Evolutionary conservation across 495 filamentous ascomycete species (phyloP), one percentile per base, ranked within the genome.

Genomic region (Xylaria intraflava): DNA sequence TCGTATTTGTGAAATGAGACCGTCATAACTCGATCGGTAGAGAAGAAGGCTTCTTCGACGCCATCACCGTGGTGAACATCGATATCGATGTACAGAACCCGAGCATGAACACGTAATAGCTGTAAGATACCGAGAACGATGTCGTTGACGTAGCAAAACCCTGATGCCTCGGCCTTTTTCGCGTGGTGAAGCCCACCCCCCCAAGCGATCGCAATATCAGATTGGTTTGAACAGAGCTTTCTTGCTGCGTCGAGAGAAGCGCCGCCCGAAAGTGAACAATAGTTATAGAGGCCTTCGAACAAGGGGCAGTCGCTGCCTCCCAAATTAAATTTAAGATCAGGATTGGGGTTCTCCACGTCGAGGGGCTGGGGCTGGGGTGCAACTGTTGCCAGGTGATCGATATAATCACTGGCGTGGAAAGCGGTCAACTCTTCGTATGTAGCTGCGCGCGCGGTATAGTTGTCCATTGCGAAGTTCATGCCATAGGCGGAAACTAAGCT

Each of bases 71-170:
- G 92, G 72, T 98, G 92, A 10, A 98, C 92, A 67, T 98, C 92
- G 60, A 98, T 96, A 65, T 98, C 92, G 57, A 98, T 87, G 72
- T 98, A 98, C 55, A 98, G 86, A 23, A 98, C 90, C 59, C 92
- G 86, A 53, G 89, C 85, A 64, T 94, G 86, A 64, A 90, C 78
- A 17, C 88, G 86, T 16, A 98, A 77, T 6, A 98, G 78, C 65
- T 95, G 88, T 27, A 96, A 82, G 59, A 95, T 92, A 41, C 89
- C 90, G 24, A 98, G 83, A 35, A 97, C 94, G 65, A 98, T 97
- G 69, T 98, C 93, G 67, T 98, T 98, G 62, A 96, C 85, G 71
- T 98, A 98, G 72, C 93, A 98, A 72, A 98, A 98, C 6, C 93
- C 93, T 45, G 83, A 88, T 16, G 94, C 93, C 68, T 95, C 88